Evolutionary conservation across 257 asterid species (phyloP).

Genomic region (Solanum commersonii): DNA sequence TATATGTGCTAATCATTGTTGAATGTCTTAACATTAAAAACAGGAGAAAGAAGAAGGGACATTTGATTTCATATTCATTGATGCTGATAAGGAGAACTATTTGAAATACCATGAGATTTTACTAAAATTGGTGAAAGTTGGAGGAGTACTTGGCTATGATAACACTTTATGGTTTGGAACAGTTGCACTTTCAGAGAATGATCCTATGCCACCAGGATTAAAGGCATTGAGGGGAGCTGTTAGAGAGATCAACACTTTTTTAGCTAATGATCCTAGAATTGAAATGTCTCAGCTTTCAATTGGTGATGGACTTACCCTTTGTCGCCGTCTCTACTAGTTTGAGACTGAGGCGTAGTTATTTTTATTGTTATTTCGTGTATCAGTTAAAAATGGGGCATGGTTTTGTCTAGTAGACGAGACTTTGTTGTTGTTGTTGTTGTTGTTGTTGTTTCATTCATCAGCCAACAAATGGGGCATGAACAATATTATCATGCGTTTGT

Average conservation of each 20-base stretch:
- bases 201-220: constrained; percentile 22
- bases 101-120: constrained; percentile 34
- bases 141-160: constrained; percentile 45
- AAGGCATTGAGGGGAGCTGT: constrained; percentile 16
- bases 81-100: constrained; percentile 46
- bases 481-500: neutral
- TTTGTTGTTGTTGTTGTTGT: neutral
- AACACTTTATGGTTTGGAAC: constrained; percentile 49
- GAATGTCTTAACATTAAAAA: neutral
- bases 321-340: constrained; percentile 25
- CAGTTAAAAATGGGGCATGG: neutral
- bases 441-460: neutral
- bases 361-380: neutral
- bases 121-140: constrained; percentile 30
- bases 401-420: neutral
- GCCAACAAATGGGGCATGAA: neutral
- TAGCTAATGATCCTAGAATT: constrained; percentile 38
- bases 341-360: neutral
- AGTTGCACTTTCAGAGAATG: constrained; percentile 26
- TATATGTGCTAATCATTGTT: neutral
- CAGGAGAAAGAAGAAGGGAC: constrained; percentile 22
- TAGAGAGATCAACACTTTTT: constrained; percentile 21
- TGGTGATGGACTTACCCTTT: constrained; percentile 49
- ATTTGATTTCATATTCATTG: constrained; percentile 49
- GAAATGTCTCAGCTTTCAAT: constrained; percentile 34